Evolutionary conservation across 352 stramenopile genomes (phyloP).

Genomic region (Halophytophthora batemanensis): DNA sequence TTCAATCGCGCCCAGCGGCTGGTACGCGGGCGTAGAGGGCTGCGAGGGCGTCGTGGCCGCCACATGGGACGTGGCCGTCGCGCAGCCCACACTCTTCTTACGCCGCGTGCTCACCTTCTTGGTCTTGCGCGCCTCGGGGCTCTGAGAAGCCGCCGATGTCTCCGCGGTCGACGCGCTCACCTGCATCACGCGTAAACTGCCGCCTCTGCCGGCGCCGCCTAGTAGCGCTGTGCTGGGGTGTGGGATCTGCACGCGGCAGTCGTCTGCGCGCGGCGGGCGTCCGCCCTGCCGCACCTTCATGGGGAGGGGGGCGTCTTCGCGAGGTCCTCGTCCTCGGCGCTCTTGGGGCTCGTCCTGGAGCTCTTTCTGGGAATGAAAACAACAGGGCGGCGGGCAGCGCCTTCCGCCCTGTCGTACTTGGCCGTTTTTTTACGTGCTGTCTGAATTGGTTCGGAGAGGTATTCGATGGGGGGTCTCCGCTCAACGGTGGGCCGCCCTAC

Average conservation of each 20-base stretch:
- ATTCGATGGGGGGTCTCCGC: too few relatives aligned
- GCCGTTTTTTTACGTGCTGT: too few relatives aligned
- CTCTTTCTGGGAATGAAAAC: too few relatives aligned
- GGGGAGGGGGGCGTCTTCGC: neutral
- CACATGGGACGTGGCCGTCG: neutral
- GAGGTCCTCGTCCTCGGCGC: neutral
- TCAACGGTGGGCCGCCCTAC: too few relatives aligned
- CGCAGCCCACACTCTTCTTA: neutral
- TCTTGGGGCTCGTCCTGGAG: too few relatives aligned
- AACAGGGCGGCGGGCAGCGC: too few relatives aligned
- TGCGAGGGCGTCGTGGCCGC: conserved; percentile 2
- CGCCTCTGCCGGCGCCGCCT: neutral
- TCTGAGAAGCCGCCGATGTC: neutral
- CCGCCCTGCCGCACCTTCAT: neutral
- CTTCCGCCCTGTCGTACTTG: too few relatives aligned
- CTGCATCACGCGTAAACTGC: conserved; percentile 5
- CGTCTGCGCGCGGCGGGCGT: neutral
- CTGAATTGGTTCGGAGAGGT: too few relatives aligned
- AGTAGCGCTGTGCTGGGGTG: neutral
- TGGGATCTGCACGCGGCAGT: neutral
- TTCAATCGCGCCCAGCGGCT: conserved; percentile 31
- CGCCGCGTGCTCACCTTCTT: neutral
- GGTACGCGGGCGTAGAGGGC: conserved; percentile 12
- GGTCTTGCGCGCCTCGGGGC: neutral
- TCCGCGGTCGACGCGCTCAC: conserved; percentile 1